Base-by-base conservation (phyloP, 192 early-diverging fungal species). In the Coemansia nantahalensis region DNA sequence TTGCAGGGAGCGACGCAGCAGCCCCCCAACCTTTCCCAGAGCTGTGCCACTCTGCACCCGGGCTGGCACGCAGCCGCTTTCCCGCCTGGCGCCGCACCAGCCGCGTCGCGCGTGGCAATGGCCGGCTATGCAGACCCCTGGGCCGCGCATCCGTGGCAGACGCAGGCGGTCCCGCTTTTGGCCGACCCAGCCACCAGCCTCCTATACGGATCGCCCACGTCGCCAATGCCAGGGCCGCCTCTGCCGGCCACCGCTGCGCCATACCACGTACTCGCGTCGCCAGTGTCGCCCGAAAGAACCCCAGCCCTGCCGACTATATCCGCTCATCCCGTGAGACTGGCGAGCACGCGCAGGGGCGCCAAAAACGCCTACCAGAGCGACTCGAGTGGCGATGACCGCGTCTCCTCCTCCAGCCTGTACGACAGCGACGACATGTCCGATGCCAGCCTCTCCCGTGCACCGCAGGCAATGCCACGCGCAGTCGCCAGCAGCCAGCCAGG, bases 281-380 rank as follows among this genome's bases (percentile, higher is more conserved):
- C 3, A 5, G 4, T 7, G 26, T 3, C 26, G 26, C 7, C 26
- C 26, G 26, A 3, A 28, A 3, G 7, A 7, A 3, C 26, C 26
- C 7, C 26, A 3, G 4, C 7, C 4, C 26, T 28, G 4, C 26
- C 26, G 26, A 7, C 26, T 7, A 28, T 28, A 23, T 30, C 39
- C n/a, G 33, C 65, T 2, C 65, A 68, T 14, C 71, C 71, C 10
- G 71, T 75, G n/a, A 67, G 62, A 41, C 56, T 75, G 28, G 71
- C 71, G 2, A 58, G 44, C 31, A 44, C 21, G 1, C 48, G 60
- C 6, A 48, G 59, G 18, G 58, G 26, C 26, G 19, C 35, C 41
- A 63, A 42, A 48, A 75, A 75, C 40, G 56, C 60, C n/a, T 75
- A 75, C 44, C 32, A 64, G 26, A 75, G 71, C 36, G 71, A 75